Conservation (phyloP, 106 monocot species). For the Acorus gramineus region DNA sequence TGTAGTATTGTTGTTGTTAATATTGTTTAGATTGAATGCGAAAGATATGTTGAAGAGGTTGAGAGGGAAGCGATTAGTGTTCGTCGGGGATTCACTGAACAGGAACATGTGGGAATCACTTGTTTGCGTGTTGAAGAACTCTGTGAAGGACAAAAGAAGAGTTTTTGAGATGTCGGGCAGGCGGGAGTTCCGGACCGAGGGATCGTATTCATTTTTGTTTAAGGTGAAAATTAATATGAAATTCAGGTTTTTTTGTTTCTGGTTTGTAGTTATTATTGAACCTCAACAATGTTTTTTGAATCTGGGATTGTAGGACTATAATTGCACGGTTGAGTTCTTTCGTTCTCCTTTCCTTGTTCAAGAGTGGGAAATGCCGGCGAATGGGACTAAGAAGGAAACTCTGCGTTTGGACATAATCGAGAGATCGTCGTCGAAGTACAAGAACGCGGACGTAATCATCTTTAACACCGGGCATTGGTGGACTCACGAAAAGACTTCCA, state of each 20-base stretch:
- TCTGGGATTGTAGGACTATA: slow-evolving; percentile 48
- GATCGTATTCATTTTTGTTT: slow-evolving; percentile 78
- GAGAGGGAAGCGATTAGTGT: slow-evolving; percentile 72
- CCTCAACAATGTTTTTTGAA: too few species aligned
- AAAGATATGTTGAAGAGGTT: slow-evolving; percentile 79
- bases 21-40: slow-evolving; percentile 56
- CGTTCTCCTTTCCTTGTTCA: slow-evolving; percentile 88
- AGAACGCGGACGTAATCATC: slow-evolving; percentile 60
- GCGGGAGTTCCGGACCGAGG: slow-evolving; percentile 60
- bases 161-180: slow-evolving; percentile 68
- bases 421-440: slow-evolving; percentile 55
- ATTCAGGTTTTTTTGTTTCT: neutral
- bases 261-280: neutral
- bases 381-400: slow-evolving; percentile 61
- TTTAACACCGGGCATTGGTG: slow-evolving; percentile 97
- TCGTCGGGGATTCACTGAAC: slow-evolving; percentile 86
- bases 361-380: slow-evolving; percentile 65
- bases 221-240: slow-evolving; percentile 13
- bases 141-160: slow-evolving; percentile 63
- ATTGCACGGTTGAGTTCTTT: slow-evolving; percentile 76
- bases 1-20: neutral
- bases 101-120: slow-evolving; percentile 98
- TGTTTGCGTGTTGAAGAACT: slow-evolving; percentile 55
- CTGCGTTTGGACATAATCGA: slow-evolving; percentile 72
- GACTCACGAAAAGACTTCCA: slow-evolving; percentile 89